A percentile compares a stretch with the other conserved stretches of the same genome.
phyloP scores from a whole-genome alignment of 352 stramenopile genomes.

The Globisporangium emineosum region DNA sequence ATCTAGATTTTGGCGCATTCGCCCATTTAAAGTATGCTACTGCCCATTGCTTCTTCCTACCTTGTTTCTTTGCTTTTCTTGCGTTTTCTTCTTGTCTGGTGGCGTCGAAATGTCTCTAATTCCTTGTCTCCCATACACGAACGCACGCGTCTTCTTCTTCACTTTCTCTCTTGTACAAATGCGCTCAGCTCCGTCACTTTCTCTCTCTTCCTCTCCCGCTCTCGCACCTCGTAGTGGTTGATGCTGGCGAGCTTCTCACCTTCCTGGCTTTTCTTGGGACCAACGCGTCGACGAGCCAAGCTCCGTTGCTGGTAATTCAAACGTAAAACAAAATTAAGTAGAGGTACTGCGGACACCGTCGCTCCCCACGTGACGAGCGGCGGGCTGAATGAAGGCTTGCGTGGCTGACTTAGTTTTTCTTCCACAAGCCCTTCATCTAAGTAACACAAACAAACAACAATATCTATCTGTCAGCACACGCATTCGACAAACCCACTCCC shows the following conservation, averaged over 20 bases:
- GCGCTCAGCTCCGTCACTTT: not conserved
- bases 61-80: not conserved
- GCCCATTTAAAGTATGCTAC: slow-evolving; percentile 9
- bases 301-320: slow-evolving; percentile 15
- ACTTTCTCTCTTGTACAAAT: slow-evolving; percentile 12
- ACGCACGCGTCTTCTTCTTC: not conserved
- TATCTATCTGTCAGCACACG: not conserved
- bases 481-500: not conserved
- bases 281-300: not conserved
- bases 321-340: slow-evolving; percentile 31
- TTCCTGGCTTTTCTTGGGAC: not conserved
- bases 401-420: slow-evolving; percentile 57
- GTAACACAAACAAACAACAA: not conserved
- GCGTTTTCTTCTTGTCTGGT: not conserved
- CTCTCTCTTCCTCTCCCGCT: not conserved
- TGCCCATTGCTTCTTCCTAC: slow-evolving; percentile 1
- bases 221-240: not conserved
- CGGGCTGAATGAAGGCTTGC: not conserved
- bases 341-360: not conserved
- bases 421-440: slow-evolving; percentile 83
- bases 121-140: slow-evolving; percentile 1
- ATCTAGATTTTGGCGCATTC: slow-evolving; percentile 12
- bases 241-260: not conserved
- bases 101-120: slow-evolving; percentile 11
- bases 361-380: not conserved